Percentiles rank a stretch among this genome's conserved stretches.
These are phyloP conservation scores for Theobroma cacao DNA, from an alignment of 345 rosid genomes.

Conservation along the genomic window DNA sequence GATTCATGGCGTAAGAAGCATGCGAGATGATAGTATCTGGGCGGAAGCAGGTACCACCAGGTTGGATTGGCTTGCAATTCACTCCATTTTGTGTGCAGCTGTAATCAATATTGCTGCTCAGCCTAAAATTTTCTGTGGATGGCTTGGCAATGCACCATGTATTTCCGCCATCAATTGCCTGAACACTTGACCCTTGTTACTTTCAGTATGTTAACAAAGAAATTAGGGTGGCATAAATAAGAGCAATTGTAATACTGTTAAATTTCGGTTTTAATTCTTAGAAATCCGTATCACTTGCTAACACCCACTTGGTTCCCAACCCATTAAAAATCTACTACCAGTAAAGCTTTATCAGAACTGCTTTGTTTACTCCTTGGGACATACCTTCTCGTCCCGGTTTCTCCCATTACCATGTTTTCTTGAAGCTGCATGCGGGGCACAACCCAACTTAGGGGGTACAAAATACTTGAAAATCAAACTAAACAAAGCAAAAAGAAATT, in stretches of 20 bases:
- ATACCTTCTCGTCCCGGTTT: constrained; percentile 4
- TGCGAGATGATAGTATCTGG: constrained; percentile 24
- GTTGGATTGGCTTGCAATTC: constrained; percentile 38
- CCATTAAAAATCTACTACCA: background rate
- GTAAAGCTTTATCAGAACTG: no score
- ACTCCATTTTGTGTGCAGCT: constrained; percentile 31
- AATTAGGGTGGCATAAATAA: background rate
- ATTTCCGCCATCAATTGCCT: background rate
- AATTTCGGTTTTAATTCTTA: background rate
- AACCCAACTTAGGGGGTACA: background rate
- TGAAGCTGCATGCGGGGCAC: background rate
- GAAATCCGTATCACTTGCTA: background rate
- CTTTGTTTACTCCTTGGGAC: background rate
- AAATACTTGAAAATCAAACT: background rate
- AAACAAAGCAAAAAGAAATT: background rate
- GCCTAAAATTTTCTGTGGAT: constrained; percentile 4
- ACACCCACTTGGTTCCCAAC: background rate
- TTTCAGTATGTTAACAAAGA: background rate
- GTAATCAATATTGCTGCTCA: constrained; percentile 29
- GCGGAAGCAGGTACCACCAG: constrained; percentile 33
- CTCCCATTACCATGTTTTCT: background rate
- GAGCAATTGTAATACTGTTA: background rate
- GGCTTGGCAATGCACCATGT: constrained; percentile 31
- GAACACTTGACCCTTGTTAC: background rate
- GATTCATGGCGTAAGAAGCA: constrained; percentile 44